phyloP scores from a whole-genome alignment of 768 basidiomycete species.

The Lactifluus hygrophoroides region DNA sequence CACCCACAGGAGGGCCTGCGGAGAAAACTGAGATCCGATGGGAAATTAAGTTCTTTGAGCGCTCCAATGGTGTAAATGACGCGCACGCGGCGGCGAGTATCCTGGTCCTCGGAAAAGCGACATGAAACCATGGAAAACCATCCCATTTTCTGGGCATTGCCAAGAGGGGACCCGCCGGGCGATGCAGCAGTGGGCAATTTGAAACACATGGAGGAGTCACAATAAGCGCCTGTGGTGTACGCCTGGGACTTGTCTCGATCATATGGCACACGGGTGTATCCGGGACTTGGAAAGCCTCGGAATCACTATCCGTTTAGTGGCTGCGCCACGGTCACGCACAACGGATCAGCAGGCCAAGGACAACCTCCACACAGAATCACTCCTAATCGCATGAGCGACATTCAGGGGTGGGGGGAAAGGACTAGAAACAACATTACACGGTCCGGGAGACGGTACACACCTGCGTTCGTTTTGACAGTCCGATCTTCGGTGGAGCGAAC shows the following conservation, averaged over 20 bases:
- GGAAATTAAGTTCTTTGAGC: not conserved
- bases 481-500: slow-evolving; percentile 59
- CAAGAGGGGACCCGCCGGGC: not conserved
- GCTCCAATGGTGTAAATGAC: not conserved
- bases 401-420: not conserved
- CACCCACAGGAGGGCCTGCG: not conserved
- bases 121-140: not conserved
- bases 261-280: not conserved
- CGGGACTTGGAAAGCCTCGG: not conserved
- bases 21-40: not conserved
- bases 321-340: not conserved
- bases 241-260: slow-evolving; percentile 14
- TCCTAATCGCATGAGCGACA: not conserved
- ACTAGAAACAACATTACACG: not conserved
- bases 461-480: slow-evolving; percentile 50
- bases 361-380: not conserved
- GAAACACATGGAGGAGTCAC: not conserved
- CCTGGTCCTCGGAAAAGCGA: slow-evolving; percentile 7
- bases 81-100: not conserved
- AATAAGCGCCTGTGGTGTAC: not conserved
- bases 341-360: slow-evolving; percentile 3
- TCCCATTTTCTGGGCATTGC: not conserved
- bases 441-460: slow-evolving; percentile 29
- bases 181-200: not conserved
- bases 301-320: not conserved